Percentiles rank a stretch among this genome's conserved stretches.
These are phyloP conservation scores for Pterocarpus macrocarpus DNA, from an alignment of 306 rosid genomes.

Conservation along the genomic window DNA sequence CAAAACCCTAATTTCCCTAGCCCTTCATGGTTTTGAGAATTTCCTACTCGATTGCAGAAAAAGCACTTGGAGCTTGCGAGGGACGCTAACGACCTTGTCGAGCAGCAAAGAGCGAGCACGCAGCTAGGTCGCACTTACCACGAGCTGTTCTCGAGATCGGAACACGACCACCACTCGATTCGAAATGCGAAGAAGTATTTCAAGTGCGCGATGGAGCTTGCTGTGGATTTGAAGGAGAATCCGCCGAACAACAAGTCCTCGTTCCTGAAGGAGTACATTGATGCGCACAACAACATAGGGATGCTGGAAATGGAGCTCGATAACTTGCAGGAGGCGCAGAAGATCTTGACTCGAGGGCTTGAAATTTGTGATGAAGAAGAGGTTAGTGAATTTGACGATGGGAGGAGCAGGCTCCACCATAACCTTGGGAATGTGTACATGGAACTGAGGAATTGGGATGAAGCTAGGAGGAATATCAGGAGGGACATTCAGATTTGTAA, in stretches of 20 bases:
- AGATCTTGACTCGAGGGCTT: conserved; percentile 62
- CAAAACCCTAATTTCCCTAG: background rate
- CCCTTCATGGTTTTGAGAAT: background rate
- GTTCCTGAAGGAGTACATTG: conserved; percentile 77
- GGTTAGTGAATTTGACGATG: conserved; percentile 67
- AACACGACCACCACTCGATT: conserved; percentile 67
- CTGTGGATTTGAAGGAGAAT: conserved; percentile 64
- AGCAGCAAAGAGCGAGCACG: conserved; percentile 90
- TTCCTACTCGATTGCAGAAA: conserved; percentile 57
- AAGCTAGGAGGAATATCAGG: conserved; percentile 70
- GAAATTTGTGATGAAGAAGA: conserved; percentile 87
- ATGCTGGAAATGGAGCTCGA: conserved; percentile 92
- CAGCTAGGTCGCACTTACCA: conserved; percentile 93
- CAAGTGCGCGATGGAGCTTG: conserved; percentile 77
- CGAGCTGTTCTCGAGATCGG: conserved; percentile 64
- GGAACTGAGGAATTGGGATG: conserved; percentile 79
- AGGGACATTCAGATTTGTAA: conserved; percentile 79
- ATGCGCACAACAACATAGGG: conserved; percentile 87
- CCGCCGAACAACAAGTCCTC: conserved; percentile 61
- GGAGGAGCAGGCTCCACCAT: conserved; percentile 90
- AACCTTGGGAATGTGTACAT: conserved; percentile 84
- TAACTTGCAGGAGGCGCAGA: conserved; percentile 73
- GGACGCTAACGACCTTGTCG: conserved; percentile 71
- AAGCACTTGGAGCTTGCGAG: conserved; percentile 83
- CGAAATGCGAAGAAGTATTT: conserved; percentile 86